Base-by-base conservation (phyloP, 768 basidiomycete species). In the Lactarius hengduanensis region DNA sequence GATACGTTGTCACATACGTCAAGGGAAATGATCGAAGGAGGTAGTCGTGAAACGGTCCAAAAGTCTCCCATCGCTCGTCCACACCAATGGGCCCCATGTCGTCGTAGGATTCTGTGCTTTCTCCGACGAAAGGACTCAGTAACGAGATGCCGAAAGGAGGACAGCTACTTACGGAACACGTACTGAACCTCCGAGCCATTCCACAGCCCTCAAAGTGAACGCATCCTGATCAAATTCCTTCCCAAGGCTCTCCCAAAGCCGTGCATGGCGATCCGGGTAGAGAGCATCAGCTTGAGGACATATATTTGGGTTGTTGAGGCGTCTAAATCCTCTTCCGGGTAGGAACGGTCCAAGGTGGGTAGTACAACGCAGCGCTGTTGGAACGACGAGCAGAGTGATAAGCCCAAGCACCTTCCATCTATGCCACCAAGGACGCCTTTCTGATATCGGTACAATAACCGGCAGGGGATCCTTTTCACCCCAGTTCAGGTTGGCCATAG, bases 1-100 rank as follows among this genome's bases (percentile, higher is more conserved):
- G 6, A 32, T 26, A 8, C 26, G 9, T 32, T 15, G 50, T n/a
- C 26, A 76, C 78, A 53, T 76, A 90, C 81, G 82, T 84, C 74
- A 87, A 78, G 15, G 88, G 85, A 70, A 90, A 94, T 41, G 89
- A 75, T 36, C 73, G 69, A 57, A 75, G 74, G 26, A 84, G 76
- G 70, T 82, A 80, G 11, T 74, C 74, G 47, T 79, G 78, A 71
- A 80, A 79, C 5, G 72, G 73, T 1, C 45, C 69, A 56, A 81
- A 81, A 34, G 70, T 74, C 26, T 77, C 73, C 79, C 80, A 81
- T 16, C 82, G 80, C 5, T 79, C 76, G 70, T 86, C 84, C 16
- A 75, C 74, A 18, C 81, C 84, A 7, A 84, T 76, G 0, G 78
- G 78, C 0, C 73, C 76, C 81, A 83, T 83, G 59, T 76, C 71